Evolutionary conservation across 2,329 filamentous ascomycete genomes (phyloP), one percentile per base, ranked within the genome.

Genomic region (Colletotrichum plurivorum): DNA sequence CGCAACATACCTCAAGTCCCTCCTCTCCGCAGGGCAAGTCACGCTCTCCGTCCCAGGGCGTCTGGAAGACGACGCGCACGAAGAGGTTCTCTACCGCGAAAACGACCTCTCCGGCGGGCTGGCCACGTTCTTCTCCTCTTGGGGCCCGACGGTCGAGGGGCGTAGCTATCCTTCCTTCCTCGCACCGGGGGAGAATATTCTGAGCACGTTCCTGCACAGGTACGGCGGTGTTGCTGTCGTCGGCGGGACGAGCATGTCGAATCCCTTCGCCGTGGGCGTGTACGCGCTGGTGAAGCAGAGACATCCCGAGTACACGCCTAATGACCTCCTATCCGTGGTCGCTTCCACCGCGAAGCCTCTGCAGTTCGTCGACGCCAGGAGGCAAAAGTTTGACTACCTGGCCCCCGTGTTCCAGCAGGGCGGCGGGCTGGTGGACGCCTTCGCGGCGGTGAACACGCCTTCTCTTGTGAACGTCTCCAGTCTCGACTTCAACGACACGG

Each of bases 201-300:
- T 74, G 15, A 73, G 71, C 5, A 73, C 72, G 0, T 71, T 53
- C 4, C 55, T 67, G 0, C 27, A 56, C 0, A 51, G 48, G 10
- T 61, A 64, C n/a, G 71, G 72, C 22, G 27, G 53, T 13, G 68
- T 70, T 13, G 63, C 64, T n/a, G 65, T 71, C 2, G 16, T 53
- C 7, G 67, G 57, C 13, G 73, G 73, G 2, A 74, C 73, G 1
- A 71, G 69, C 18, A 73, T 74, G 72, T 46, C 72, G 2, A 67
- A 59, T 4, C 71, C 72, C 2, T 48, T 72, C 15, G 58, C 64
- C 8, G 73, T 71, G 5, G 56, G 59, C 3, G 61, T 73, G 16
- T 59, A 41, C 16, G 72, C 73, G 1, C 54, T 74, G 18, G 53
- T 70, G n/a, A 54, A 43, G 31, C 31, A 54, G 18, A 16, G 41